phyloP scores from a whole-genome alignment of 495 filamentous ascomycete genomes.

The Aspergillus panamensis region DNA sequence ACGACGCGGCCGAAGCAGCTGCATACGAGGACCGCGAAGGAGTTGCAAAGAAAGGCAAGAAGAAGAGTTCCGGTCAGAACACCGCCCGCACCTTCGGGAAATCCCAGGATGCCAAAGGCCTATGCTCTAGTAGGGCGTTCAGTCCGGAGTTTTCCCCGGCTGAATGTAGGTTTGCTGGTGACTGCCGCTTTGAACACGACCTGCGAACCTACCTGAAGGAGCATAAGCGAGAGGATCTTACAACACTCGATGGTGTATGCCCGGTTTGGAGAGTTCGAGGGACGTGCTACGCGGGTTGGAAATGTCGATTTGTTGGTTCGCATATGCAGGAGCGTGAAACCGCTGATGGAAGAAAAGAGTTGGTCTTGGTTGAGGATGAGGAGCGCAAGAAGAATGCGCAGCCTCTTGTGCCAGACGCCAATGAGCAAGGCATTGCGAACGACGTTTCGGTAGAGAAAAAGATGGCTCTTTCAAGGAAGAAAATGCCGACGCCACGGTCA shows the following conservation, averaged over 20 bases:
- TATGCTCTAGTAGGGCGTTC: conserved; percentile 68
- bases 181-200: conserved; percentile 76
- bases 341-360: conserved; percentile 75
- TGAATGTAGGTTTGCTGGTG: conserved; percentile 69
- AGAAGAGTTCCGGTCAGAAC: conserved; percentile 80
- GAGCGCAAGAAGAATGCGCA: conserved; percentile 43
- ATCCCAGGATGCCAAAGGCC: conserved; percentile 69
- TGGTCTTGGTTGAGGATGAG: conserved; percentile 63
- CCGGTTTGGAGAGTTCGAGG: conserved; percentile 75
- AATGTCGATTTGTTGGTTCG: conserved; percentile 79
- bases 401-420: conserved; percentile 32
- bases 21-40: conserved; percentile 38
- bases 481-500: conserved; percentile 62
- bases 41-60: conserved; percentile 48
- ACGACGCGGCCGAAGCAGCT: conserved; percentile 69
- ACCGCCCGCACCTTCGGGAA: conserved; percentile 78
- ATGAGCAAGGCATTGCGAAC: conserved; percentile 70
- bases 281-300: conserved; percentile 80
- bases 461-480: conserved; percentile 63
- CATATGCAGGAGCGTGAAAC: conserved; percentile 73
- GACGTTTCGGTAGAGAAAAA: conserved; percentile 62
- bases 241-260: conserved; percentile 69
- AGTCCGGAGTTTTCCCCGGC: conserved; percentile 70
- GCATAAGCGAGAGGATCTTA: conserved; percentile 74
- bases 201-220: conserved; percentile 79